Evolutionary conservation across 805 yeast genomes (phyloP).

Genomic region (Ogataea wickerhamii): DNA sequence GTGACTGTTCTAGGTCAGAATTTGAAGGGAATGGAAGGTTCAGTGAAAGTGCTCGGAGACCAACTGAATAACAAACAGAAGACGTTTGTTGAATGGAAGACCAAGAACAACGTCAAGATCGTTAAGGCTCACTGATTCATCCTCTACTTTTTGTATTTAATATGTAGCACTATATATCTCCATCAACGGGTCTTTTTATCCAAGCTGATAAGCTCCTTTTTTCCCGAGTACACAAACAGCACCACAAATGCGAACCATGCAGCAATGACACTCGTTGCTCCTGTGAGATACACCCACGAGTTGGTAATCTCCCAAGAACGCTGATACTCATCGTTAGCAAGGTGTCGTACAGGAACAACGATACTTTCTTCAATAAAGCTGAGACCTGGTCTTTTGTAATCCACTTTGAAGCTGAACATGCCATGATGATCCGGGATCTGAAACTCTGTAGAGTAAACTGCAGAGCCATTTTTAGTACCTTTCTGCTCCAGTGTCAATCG

Average conservation of each 20-base stretch:
- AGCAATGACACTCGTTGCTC: constrained; percentile 62
- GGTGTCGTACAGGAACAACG: constrained; percentile 83
- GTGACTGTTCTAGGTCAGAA: constrained; percentile 58
- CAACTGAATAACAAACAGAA: constrained; percentile 40
- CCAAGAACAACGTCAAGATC: constrained; percentile 46
- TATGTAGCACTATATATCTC: not conserved
- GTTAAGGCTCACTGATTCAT: constrained; percentile 29
- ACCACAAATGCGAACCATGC: constrained; percentile 80
- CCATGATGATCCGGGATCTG: constrained; percentile 95
- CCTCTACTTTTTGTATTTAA: constrained; percentile 1
- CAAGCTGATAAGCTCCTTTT: constrained; percentile 11
- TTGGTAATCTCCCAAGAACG: constrained; percentile 92
- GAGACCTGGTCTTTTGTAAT: constrained; percentile 75
- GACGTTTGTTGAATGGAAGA: constrained; percentile 47
- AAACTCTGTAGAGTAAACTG: constrained; percentile 54
- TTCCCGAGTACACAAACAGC: constrained; percentile 47
- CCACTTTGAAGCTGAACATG: constrained; percentile 79
- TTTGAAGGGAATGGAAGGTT: constrained; percentile 42
- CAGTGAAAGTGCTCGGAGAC: constrained; percentile 35
- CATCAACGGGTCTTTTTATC: constrained; percentile 21
- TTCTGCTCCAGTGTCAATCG: constrained; percentile 59
- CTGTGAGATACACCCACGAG: constrained; percentile 84
- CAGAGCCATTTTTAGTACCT: constrained; percentile 38
- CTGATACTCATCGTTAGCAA: constrained; percentile 92
- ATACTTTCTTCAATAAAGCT: constrained; percentile 61